phyloP scores from a whole-genome alignment of 306 rosid genomes.

The Leucaena leucocephala region DNA sequence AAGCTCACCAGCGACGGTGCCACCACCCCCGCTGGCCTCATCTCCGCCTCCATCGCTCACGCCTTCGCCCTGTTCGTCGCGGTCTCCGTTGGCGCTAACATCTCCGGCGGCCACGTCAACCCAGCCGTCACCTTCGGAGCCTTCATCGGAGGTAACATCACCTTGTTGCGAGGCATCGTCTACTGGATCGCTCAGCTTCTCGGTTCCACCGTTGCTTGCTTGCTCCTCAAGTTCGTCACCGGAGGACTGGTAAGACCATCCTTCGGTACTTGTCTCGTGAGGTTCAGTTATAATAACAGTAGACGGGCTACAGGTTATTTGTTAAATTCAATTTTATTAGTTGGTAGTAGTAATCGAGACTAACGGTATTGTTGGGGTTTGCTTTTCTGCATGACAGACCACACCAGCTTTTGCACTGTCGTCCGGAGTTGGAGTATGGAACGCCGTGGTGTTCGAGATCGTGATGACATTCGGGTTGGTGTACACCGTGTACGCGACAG shows the following conservation, averaged over 20 bases:
- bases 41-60: conserved; percentile 73
- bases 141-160: conserved; percentile 82
- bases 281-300: neutral
- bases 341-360: too few relatives aligned
- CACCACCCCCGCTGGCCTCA: conserved; percentile 60
- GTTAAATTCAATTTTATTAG: too few relatives aligned
- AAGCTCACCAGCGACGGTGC: conserved; percentile 63
- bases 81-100: conserved; percentile 71
- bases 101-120: conserved; percentile 97
- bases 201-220: conserved; percentile 70
- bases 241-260: conserved; percentile 51
- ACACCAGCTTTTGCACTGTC: conserved; percentile 57
- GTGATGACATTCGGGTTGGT: conserved; percentile 91
- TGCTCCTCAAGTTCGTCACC: conserved; percentile 64
- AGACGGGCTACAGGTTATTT: neutral
- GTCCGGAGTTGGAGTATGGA: conserved; percentile 65
- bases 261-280: neutral
- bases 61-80: conserved; percentile 82
- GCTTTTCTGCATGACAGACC: conserved; percentile 44
- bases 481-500: conserved; percentile 89
- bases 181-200: conserved; percentile 88
- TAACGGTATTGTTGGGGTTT: conserved; percentile 4
- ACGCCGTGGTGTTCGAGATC: conserved; percentile 77
- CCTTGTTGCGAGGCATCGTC: conserved; percentile 69
- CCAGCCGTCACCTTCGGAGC: conserved; percentile 92